Evolutionary conservation across 345 rosid genomes (phyloP).

Genomic region (Pistacia integerrima): DNA sequence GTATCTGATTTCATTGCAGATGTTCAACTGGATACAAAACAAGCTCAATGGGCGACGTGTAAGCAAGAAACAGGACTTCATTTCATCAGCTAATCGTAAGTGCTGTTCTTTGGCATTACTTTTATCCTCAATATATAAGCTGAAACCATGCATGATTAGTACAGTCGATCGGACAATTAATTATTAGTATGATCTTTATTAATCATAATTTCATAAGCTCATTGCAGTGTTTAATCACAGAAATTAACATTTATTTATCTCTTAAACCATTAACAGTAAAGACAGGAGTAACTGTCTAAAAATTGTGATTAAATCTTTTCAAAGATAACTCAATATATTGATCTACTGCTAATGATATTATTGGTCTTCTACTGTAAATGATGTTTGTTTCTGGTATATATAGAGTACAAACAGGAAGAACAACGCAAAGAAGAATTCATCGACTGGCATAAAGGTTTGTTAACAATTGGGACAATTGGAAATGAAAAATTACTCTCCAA

Average conservation of each 20-base stretch:
- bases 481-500: constrained; percentile 32
- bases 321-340: too few species aligned
- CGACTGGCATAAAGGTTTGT: constrained; percentile 64
- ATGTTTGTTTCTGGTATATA: background rate
- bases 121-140: background rate
- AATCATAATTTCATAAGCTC: too few species aligned
- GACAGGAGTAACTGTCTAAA: too few species aligned
- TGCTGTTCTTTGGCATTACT: background rate
- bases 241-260: too few species aligned
- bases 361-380: background rate
- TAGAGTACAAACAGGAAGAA: constrained; percentile 25
- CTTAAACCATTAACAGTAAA: too few species aligned
- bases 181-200: too few species aligned
- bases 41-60: constrained; percentile 38
- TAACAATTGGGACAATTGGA: constrained; percentile 88
- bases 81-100: constrained; percentile 42
- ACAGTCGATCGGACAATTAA: background rate
- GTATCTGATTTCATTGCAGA: constrained; percentile 35
- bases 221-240: too few species aligned
- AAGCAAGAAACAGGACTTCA: constrained; percentile 25
- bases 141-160: background rate
- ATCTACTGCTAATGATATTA: background rate
- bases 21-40: constrained; percentile 73
- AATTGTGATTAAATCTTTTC: too few species aligned
- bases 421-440: constrained; percentile 52